A percentile compares a stretch with the other conserved stretches of the same genome.
Evolutionary conservation across 306 rosid genomes (phyloP).

Genomic region (Pyrus pyrifolia): DNA sequence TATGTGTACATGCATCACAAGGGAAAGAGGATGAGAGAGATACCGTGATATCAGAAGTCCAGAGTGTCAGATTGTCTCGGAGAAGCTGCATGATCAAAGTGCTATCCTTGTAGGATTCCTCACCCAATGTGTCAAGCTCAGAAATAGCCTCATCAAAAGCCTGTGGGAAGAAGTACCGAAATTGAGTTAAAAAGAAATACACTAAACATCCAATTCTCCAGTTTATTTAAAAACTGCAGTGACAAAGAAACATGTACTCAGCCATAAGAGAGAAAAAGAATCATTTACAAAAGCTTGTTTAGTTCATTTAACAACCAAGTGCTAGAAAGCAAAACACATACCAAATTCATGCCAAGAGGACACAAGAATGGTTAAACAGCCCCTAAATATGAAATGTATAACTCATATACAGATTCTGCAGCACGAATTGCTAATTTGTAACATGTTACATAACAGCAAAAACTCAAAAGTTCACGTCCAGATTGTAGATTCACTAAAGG

Average conservation of each 20-base stretch:
- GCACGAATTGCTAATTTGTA: not conserved
- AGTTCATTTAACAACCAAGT: not conserved
- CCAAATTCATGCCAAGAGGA: not conserved
- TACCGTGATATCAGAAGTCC: slow-evolving; percentile 94
- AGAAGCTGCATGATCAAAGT: slow-evolving; percentile 97
- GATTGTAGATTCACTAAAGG: not conserved
- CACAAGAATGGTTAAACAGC: not conserved
- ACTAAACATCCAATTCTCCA: not conserved
- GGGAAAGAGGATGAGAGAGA: not conserved
- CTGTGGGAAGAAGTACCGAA: slow-evolving; percentile 22
- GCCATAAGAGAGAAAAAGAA: not conserved
- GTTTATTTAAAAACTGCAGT: not conserved
- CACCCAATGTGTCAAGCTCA: slow-evolving; percentile 86
- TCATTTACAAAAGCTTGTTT: not conserved
- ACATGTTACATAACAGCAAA: not conserved
- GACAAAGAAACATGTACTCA: not conserved
- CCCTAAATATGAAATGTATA: not conserved
- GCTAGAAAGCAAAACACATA: not conserved
- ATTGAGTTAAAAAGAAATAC: not conserved
- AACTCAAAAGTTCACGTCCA: not conserved
- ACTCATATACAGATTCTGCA: not conserved
- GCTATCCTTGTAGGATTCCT: slow-evolving; percentile 96
- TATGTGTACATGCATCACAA: not conserved
- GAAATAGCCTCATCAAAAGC: slow-evolving; percentile 96
- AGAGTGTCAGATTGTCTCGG: slow-evolving; percentile 87